phyloP scores from a whole-genome alignment of 257 asterid genomes.

The Solanum verrucosum region DNA sequence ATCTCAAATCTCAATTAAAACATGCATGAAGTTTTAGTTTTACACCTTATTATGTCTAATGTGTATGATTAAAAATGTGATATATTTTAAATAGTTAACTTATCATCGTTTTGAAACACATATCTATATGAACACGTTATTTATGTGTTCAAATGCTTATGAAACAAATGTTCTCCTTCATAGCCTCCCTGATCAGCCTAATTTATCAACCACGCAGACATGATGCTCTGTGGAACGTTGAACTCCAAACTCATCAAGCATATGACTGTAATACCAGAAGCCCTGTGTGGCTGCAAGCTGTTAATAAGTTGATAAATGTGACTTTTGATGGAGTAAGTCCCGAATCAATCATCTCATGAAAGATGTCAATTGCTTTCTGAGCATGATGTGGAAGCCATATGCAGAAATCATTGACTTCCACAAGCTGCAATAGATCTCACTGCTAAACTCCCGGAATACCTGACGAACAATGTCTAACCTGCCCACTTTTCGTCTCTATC shows the following conservation, averaged over 20 bases:
- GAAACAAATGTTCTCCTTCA: background rate
- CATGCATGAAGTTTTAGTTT: no score
- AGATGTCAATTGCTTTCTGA: slow-evolving; percentile 35
- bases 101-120: no score
- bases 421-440: slow-evolving; percentile 39
- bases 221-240: background rate
- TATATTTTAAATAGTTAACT: no score
- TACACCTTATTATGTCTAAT: no score
- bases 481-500: background rate
- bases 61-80: no score
- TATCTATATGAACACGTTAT: no score
- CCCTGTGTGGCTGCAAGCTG: slow-evolving; percentile 62
- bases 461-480: slow-evolving; percentile 28
- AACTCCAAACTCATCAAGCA: slow-evolving; percentile 23
- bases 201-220: background rate
- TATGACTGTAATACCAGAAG: slow-evolving; percentile 22
- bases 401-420: slow-evolving; percentile 65
- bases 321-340: slow-evolving; percentile 41
- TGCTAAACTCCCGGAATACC: slow-evolving; percentile 20
- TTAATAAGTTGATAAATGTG: slow-evolving; percentile 54
- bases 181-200: background rate
- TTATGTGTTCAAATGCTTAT: no score
- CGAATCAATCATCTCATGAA: slow-evolving; percentile 30
- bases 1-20: no score
- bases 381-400: slow-evolving; percentile 46